phyloP scores from a whole-genome alignment of 768 basidiomycete species.

The Mrakia frigida region DNA sequence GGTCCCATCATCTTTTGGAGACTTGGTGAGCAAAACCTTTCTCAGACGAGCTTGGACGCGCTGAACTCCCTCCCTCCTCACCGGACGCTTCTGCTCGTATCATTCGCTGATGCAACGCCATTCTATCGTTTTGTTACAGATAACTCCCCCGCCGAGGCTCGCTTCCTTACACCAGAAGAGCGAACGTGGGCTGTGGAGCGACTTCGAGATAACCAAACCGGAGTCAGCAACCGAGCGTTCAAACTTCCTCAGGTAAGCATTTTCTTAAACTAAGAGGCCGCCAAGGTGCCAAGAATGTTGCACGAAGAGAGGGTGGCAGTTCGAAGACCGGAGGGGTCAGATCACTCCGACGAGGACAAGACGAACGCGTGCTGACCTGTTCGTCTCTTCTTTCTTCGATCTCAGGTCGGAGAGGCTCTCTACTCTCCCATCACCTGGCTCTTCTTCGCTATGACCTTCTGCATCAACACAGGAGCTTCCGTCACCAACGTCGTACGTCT shows the following conservation, averaged over 20 bases:
- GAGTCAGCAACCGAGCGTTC: conserved; percentile 16
- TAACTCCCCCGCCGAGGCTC: conserved; percentile 34
- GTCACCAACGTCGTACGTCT: conserved; percentile 40
- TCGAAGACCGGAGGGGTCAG: no score
- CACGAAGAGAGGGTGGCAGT: no score
- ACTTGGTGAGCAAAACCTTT: no score
- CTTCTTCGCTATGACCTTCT: conserved; percentile 31
- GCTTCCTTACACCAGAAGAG: conserved; percentile 38
- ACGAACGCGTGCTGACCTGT: no score
- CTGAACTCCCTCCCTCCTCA: no score
- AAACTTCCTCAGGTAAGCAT: conserved; percentile 25
- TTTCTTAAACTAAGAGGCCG: no score
- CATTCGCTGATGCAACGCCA: no score
- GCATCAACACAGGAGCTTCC: conserved; percentile 32
- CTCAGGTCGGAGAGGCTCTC: conserved; percentile 34
- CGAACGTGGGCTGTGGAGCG: conserved; percentile 37
- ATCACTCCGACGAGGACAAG: no score
- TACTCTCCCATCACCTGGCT: conserved; percentile 32
- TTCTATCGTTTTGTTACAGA: no score
- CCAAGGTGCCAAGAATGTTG: no score
- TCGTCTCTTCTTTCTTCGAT: not conserved
- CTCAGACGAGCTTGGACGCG: no score
- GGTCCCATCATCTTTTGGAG: conserved; percentile 33
- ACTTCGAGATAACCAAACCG: conserved; percentile 35
- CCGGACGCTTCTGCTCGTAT: no score